Evolutionary conservation across 164 flowering plant genomes (phyloP).

Genomic region (Taxillus chinensis): DNA sequence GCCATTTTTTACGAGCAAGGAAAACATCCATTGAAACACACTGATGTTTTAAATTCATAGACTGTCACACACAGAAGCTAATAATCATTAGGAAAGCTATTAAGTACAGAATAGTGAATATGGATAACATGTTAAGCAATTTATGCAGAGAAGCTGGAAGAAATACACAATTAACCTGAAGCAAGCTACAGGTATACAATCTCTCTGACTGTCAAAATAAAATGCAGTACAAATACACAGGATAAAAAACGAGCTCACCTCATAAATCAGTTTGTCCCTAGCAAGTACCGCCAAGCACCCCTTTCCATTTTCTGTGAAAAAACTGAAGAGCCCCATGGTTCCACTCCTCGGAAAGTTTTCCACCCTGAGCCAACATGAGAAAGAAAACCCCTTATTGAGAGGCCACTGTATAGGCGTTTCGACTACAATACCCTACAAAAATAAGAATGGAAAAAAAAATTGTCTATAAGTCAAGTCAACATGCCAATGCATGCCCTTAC

Average conservation of each 20-base stretch:
- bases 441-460: slow-evolving; percentile 1
- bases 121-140: too few species aligned
- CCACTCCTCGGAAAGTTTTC: slow-evolving; percentile 73
- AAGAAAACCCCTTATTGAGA: slow-evolving; percentile 79
- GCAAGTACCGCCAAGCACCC: slow-evolving; percentile 77
- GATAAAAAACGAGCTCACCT: slow-evolving; percentile 31
- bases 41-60: slow-evolving; percentile 73
- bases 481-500: not conserved
- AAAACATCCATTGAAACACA: slow-evolving; percentile 40
- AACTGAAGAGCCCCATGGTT: slow-evolving; percentile 79
- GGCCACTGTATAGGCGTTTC: slow-evolving; percentile 94
- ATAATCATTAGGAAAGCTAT: not conserved
- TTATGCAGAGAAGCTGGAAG: not conserved
- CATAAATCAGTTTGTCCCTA: slow-evolving; percentile 61
- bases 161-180: not conserved
- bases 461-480: not conserved
- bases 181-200: too few species aligned
- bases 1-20: slow-evolving; percentile 74
- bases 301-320: slow-evolving; percentile 79
- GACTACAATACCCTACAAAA: slow-evolving; percentile 66
- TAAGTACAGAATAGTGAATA: too few species aligned
- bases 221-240: not conserved
- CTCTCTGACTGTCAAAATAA: too few species aligned
- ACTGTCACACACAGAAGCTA: slow-evolving; percentile 38
- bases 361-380: slow-evolving; percentile 94